Conservation (phyloP, 164 flowering plant species). For the Saururus chinensis region DNA sequence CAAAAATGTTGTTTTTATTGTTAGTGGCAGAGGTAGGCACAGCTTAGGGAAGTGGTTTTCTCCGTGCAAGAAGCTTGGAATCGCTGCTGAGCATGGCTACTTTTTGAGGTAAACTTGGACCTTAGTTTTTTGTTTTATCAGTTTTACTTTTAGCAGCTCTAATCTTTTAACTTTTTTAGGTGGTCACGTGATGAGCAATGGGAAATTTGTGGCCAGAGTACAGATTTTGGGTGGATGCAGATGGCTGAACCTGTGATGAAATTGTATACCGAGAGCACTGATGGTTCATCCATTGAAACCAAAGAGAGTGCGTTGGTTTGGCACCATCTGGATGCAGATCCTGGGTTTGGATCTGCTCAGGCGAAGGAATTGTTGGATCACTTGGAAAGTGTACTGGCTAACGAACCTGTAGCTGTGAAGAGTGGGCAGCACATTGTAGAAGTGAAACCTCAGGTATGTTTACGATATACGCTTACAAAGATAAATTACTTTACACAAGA, state of each 20-base stretch:
- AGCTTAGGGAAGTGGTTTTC: conserved; percentile 65
- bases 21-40: conserved; percentile 69
- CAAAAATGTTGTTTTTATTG: conserved; percentile 54
- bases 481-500: no score
- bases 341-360: conserved; percentile 41
- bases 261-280: conserved; percentile 12
- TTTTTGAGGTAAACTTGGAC: conserved; percentile 36
- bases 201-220: conserved; percentile 33
- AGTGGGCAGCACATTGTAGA: conserved; percentile 46
- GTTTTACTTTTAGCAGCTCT: not conserved
- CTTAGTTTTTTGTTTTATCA: not conserved
- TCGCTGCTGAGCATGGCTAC: conserved; percentile 81
- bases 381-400: conserved; percentile 43
- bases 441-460: conserved; percentile 49
- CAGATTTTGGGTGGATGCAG: conserved; percentile 44
- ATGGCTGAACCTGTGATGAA: conserved; percentile 30
- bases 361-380: conserved; percentile 55
- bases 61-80: conserved; percentile 64
- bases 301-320: conserved; percentile 56
- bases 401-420: conserved; percentile 53
- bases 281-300: conserved; percentile 39
- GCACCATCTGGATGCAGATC: conserved; percentile 49
- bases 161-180: conserved; percentile 14
- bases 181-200: conserved; percentile 34
- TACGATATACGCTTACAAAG: no score